Evolutionary conservation across 495 filamentous ascomycete species (phyloP).

Genomic region (Penicillium fimorum): DNA sequence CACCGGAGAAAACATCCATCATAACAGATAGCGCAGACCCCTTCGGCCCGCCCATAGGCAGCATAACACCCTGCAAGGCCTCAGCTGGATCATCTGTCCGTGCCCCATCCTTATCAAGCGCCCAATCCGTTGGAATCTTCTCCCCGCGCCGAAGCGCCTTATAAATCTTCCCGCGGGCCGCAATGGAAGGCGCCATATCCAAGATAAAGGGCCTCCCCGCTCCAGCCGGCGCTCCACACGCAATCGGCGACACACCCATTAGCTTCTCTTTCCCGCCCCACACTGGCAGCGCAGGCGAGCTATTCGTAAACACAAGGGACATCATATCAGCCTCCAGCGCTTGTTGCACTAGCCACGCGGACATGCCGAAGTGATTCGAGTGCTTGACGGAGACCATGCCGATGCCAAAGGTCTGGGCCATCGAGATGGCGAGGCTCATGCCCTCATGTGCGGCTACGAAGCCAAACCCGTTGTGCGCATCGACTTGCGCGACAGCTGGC

Average conservation of each 20-base stretch:
- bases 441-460: slow-evolving; percentile 63
- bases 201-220: slow-evolving; percentile 60
- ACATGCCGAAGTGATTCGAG: slow-evolving; percentile 81
- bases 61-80: slow-evolving; percentile 70
- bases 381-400: slow-evolving; percentile 71
- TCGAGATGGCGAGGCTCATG: slow-evolving; percentile 61
- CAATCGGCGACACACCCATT: slow-evolving; percentile 75
- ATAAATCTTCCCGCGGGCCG: slow-evolving; percentile 73
- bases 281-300: slow-evolving; percentile 67
- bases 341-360: slow-evolving; percentile 73
- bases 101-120: slow-evolving; percentile 67
- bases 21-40: slow-evolving; percentile 70
- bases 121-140: slow-evolving; percentile 73
- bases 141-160: slow-evolving; percentile 69
- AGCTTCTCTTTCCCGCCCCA: slow-evolving; percentile 68
- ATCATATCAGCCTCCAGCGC: slow-evolving; percentile 71
- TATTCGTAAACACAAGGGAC: slow-evolving; percentile 77
- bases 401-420: slow-evolving; percentile 65
- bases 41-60: slow-evolving; percentile 79
- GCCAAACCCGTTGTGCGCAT: slow-evolving; percentile 73
- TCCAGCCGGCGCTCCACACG: slow-evolving; percentile 67
- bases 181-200: slow-evolving; percentile 75
- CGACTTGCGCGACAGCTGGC: slow-evolving; percentile 63
- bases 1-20: slow-evolving; percentile 85
- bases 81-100: slow-evolving; percentile 63